A percentile compares a stretch with the other conserved stretches of the same genome.
Evolutionary conservation across 139 green algal species (phyloP).

Genomic region (Chlamydomonas applanata): DNA sequence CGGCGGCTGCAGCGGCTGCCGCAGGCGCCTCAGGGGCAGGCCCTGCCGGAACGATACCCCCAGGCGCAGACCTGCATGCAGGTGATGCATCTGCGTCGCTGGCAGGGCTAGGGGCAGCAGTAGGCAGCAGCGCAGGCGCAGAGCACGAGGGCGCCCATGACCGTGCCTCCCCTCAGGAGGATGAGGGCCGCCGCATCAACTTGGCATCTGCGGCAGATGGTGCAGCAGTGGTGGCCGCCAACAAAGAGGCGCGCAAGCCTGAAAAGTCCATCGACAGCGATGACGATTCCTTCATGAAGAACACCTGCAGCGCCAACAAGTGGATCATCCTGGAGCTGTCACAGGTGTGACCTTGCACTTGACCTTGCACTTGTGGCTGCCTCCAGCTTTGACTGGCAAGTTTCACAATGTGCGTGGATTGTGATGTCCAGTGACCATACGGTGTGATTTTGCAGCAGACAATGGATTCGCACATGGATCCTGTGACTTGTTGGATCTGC

Average conservation of each 20-base stretch:
- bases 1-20: neutral
- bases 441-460: too few relatives aligned
- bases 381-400: neutral
- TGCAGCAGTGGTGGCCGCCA: constrained; percentile 74
- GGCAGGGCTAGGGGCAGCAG: neutral
- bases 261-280: constrained; percentile 75
- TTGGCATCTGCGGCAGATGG: constrained; percentile 48
- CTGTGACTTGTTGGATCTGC: too few relatives aligned
- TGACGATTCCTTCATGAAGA: constrained; percentile 83
- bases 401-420: neutral
- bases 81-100: neutral
- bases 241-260: constrained; percentile 70
- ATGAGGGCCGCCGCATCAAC: constrained; percentile 44
- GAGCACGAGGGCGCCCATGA: neutral
- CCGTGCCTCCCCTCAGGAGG: neutral
- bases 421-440: too few relatives aligned
- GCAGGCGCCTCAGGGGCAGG: neutral
- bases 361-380: neutral
- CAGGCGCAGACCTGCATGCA: neutral
- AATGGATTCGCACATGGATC: too few relatives aligned
- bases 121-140: neutral
- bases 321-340: constrained; percentile 84
- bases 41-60: neutral
- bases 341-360: constrained; percentile 44
- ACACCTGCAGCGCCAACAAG: constrained; percentile 72